These are phyloP conservation scores for Arxiozyma telluris DNA, from an alignment of 1,139 yeast species.

Conservation along the genomic window DNA sequence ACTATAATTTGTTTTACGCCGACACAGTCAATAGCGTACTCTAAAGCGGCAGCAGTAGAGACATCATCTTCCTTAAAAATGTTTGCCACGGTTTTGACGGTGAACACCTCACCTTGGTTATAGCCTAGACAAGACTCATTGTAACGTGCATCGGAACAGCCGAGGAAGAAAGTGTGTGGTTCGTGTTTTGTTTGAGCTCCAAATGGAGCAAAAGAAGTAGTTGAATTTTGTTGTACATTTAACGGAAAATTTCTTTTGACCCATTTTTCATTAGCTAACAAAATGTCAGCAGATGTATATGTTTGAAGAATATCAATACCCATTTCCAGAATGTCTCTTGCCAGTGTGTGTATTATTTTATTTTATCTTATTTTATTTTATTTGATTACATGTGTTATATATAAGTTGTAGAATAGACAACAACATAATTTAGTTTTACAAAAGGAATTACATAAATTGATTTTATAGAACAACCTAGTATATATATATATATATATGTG, in stretches of 20 bases:
- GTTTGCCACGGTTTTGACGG: constrained; percentile 90
- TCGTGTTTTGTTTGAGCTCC: constrained; percentile 38
- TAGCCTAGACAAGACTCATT: constrained; percentile 74
- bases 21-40: constrained; percentile 81
- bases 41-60: constrained; percentile 73
- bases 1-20: constrained; percentile 77
- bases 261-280: constrained; percentile 7
- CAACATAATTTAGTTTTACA: no score
- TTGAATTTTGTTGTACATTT: background rate
- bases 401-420: no score
- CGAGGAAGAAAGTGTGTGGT: constrained; percentile 93
- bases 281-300: constrained; percentile 1
- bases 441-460: no score
- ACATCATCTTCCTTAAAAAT: constrained; percentile 64
- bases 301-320: constrained; percentile 7
- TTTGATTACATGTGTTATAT: constrained; percentile 1
- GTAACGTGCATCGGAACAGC: constrained; percentile 90
- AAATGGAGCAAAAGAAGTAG: constrained; percentile 5
- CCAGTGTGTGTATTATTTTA: background rate
- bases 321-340: background rate
- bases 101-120: constrained; percentile 87
- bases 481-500: no score
- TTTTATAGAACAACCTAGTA: no score
- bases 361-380: no score
- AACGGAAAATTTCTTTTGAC: constrained; percentile 2